Evolutionary conservation across 768 basidiomycete genomes (phyloP), one percentile per base, ranked within the genome.

Genomic region (Xerocomus potaroensis): DNA sequence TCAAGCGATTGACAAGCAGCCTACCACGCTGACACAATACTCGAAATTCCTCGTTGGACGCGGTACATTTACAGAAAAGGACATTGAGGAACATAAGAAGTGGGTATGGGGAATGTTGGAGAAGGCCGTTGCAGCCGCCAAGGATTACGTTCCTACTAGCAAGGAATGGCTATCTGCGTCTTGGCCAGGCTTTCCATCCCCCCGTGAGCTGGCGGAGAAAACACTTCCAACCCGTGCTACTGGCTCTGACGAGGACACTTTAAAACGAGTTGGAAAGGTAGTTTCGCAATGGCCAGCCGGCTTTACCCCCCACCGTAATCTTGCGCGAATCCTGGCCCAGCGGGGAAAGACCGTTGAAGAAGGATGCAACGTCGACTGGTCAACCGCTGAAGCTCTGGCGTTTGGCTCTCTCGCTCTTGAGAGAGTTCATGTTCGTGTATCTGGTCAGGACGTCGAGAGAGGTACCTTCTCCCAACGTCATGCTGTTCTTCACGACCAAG

Each of bases 91-190:
- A 63, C 96, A 98, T 76, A 92, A 91, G 77, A 89, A 87, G 59
- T 99, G 96, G 96, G 96, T 99, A 3, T 96, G 92, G 93, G 91
- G 92, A 27, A 95, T 94, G 90, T 76, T 99, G 47, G 96, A 99
- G 70, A 94, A 86, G 69, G 92, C 96, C 8, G 83, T 88, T n/a
- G 82, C 78, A n/a, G 91, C 80, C 8, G 78, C 90, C 11, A 96
- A 97, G 72, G 91, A 97, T 64, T 99, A 99, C 67, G 83, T 93
- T 32, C 92, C 96, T 11, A 87, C 91, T 4, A 80, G 82, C 59
- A 91, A 92, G 63, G 96, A 99, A 63, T 98, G 96, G 96, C 82
- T 98, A 30, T 97, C 96, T 3, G 87, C 92, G 8, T 87, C 91
- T 1, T 99, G 96, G 96, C 90, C 88, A 45, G 95, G 95, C 12